Percentiles rank a stretch among this genome's conserved stretches.
Conservation (phyloP, 768 basidiomycete genomes). For the Naganishia friedmannii region DNA sequence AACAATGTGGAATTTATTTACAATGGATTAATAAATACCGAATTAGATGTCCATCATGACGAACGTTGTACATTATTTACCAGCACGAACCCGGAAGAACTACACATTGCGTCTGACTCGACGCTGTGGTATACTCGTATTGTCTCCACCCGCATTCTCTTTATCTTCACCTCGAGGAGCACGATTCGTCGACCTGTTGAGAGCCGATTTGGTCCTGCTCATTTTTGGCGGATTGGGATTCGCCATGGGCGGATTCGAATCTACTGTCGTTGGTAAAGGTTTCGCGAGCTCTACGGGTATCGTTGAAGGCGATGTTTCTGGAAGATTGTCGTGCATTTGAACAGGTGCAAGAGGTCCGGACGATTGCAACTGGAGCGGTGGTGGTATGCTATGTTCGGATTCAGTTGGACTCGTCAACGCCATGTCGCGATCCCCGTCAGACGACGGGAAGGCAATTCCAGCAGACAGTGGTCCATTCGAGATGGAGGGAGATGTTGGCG, state of each 20-base stretch:
- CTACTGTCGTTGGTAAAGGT: not conserved
- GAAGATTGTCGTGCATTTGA: slow-evolving; percentile 1
- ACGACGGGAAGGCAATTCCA: not conserved
- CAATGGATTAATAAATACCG: not conserved
- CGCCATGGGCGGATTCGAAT: not conserved
- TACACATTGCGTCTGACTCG: slow-evolving; percentile 19
- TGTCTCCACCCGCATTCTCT: slow-evolving; percentile 19
- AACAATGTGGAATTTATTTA: not conserved
- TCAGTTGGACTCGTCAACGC: not conserved
- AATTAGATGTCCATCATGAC: slow-evolving; percentile 4
- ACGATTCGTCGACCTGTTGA: slow-evolving; percentile 9
- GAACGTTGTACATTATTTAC: slow-evolving; percentile 8
- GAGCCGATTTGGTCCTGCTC: slow-evolving; percentile 23
- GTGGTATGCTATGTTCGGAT: not conserved
- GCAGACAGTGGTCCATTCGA: not conserved
- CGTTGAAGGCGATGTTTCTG: not conserved
- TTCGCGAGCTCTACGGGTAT: slow-evolving; percentile 17
- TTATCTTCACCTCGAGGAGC: slow-evolving; percentile 16
- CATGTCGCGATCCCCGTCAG: not conserved
- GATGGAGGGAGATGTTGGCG: slow-evolving; percentile 8
- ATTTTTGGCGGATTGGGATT: not conserved
- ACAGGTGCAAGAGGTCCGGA: not conserved
- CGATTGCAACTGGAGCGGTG: not conserved
- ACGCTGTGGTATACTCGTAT: slow-evolving; percentile 13
- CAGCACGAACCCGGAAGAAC: not conserved